Evolutionary conservation across 495 filamentous ascomycete species (phyloP).

Genomic region (Aspergillus affinis): DNA sequence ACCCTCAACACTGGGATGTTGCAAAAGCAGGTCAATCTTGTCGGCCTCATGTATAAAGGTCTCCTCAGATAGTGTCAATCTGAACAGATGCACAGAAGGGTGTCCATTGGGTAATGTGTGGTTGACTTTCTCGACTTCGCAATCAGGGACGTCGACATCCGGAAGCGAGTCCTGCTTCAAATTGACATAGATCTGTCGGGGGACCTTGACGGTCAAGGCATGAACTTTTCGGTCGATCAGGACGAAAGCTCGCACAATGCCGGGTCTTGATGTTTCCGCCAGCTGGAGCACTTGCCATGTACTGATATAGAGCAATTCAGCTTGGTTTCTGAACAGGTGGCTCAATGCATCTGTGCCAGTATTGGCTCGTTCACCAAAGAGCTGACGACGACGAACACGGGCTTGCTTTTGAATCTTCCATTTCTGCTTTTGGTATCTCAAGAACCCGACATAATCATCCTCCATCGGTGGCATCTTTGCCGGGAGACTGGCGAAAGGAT

Average conservation of each 20-base stretch:
- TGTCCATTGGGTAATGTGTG: constrained; percentile 95
- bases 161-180: constrained; percentile 83
- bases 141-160: constrained; percentile 83
- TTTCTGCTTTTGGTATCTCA: constrained; percentile 96
- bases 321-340: constrained; percentile 85
- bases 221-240: constrained; percentile 93
- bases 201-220: constrained; percentile 82
- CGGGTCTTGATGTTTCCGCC: constrained; percentile 72
- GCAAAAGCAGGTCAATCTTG: constrained; percentile 78
- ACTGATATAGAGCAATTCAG: constrained; percentile 81
- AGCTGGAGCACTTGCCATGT: constrained; percentile 96
- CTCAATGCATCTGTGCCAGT: constrained; percentile 72
- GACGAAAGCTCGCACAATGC: constrained; percentile 84
- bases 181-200: constrained; percentile 87
- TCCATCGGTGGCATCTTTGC: constrained; percentile 81
- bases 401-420: constrained; percentile 98
- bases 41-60: constrained; percentile 78
- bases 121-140: constrained; percentile 84
- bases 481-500: constrained; percentile 84
- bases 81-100: constrained; percentile 90
- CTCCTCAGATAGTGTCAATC: constrained; percentile 84
- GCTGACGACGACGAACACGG: constrained; percentile 77
- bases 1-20: constrained; percentile 92
- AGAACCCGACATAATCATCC: constrained; percentile 84
- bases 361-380: constrained; percentile 84